Evolutionary conservation across 1,284 basidiomycete genomes (phyloP).

Genomic region (Veloboletus limbatus): DNA sequence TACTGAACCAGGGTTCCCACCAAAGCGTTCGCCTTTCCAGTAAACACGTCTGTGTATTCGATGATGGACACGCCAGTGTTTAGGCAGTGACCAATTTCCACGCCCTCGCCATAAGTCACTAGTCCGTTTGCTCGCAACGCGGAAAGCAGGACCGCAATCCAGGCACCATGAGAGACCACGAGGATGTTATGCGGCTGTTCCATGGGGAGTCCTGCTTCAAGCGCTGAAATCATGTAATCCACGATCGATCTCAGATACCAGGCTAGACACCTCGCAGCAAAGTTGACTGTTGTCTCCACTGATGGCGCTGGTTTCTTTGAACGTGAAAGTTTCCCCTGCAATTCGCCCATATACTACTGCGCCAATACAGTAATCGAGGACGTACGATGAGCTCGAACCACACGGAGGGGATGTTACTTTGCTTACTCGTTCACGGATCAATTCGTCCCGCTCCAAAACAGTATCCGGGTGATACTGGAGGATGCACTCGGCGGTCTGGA

Average conservation of each 20-base stretch:
- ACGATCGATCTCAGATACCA: constrained; percentile 62
- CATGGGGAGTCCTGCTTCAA: constrained; percentile 10
- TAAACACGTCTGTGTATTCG: constrained; percentile 39
- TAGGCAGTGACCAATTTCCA: constrained; percentile 43
- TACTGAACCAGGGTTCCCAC: constrained; percentile 49
- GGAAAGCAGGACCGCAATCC: constrained; percentile 53
- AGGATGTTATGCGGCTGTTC: constrained; percentile 41
- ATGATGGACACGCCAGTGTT: constrained; percentile 61
- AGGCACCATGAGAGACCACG: constrained; percentile 64
- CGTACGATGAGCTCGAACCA: constrained; percentile 1
- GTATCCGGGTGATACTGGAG: constrained; percentile 50
- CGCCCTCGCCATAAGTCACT: constrained; percentile 39
- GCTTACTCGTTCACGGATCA: constrained; percentile 63
- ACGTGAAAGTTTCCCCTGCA: constrained; percentile 48
- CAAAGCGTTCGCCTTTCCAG: constrained; percentile 27
- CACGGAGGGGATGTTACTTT: neutral
- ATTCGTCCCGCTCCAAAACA: constrained; percentile 40
- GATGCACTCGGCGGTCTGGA: constrained; percentile 64
- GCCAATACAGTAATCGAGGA: constrained; percentile 1
- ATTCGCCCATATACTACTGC: constrained; percentile 58
- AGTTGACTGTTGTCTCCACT: constrained; percentile 39
- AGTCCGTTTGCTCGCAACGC: constrained; percentile 42
- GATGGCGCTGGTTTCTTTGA: constrained; percentile 25
- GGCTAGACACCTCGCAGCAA: constrained; percentile 44
- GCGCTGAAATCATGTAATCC: constrained; percentile 33